Evolutionary conservation across 2,329 filamentous ascomycete genomes (phyloP), one percentile per base, ranked within the genome.

Genomic region (Pseudogymnoascus sp.): DNA sequence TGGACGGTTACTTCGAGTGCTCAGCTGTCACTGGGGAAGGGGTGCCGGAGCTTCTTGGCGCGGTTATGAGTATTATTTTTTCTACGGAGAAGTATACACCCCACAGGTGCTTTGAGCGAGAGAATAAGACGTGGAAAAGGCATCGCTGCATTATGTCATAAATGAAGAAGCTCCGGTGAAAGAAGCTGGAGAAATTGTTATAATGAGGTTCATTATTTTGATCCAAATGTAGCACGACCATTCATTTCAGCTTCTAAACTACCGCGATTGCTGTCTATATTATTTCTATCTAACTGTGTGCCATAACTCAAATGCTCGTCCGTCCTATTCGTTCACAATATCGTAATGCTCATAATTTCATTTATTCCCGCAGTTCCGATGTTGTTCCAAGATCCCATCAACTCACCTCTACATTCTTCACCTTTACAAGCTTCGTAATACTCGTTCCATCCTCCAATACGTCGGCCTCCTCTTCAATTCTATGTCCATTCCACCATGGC

Each of bases 401-500:
- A 33, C 16, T 56, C 16, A 56, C 26, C 26, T 56, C 63, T 2
- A 68, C 61, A 33, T 56, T 56, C 63, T 66, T 63, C 5, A 76
- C 69, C 62, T 75, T 74, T 19, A 79, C 72, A 6, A 90, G 75
- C 65, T 79, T 83, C 0, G 84, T 90, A 61, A 91, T 80, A 1
- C 79, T 81, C 0, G 86, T 91, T 0, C 88, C 88, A 72, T 91
- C 88, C 21, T 79, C 77, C 19, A 91, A 73, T 0, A 85, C 76
- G 38, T 82, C 81, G 2, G 76, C 77, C 63, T 82, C 79, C 67
- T 90, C 87, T 68, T 88, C 85, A 1, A 91, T 73, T 13, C 72
- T 79, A 70, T 89, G 89, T 0, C 81, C 80, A 61, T 81, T 78
- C 74, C 81, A 81, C 44, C 74, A 76, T 1, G 89, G 88, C 24